Evolutionary conservation across 495 filamentous ascomycete species (phyloP).

Genomic region (Aspergillus biplanus): DNA sequence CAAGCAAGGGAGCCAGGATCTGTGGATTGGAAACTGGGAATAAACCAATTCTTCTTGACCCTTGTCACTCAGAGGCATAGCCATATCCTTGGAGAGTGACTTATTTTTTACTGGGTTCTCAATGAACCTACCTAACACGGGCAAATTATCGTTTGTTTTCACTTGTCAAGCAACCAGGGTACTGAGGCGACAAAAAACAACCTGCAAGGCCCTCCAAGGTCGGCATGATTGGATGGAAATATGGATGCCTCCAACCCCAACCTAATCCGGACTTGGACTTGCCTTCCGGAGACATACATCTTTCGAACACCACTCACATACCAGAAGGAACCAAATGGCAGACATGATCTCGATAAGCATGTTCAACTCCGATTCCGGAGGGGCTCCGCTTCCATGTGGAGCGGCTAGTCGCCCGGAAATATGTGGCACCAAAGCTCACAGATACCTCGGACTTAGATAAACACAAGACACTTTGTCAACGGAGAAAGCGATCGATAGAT

Average conservation of each 20-base stretch:
- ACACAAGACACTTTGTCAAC: neutral
- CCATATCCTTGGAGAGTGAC: too few species aligned
- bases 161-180: too few species aligned
- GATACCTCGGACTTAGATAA: neutral
- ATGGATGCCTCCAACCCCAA: neutral
- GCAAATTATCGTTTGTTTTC: too few species aligned
- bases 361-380: slow-evolving; percentile 19
- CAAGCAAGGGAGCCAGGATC: too few species aligned
- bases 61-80: too few species aligned
- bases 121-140: too few species aligned
- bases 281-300: neutral
- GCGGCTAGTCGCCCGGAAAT: neutral
- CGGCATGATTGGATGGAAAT: too few species aligned
- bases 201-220: too few species aligned
- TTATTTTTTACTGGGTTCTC: too few species aligned
- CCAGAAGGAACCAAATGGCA: neutral
- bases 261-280: neutral
- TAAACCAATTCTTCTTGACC: too few species aligned
- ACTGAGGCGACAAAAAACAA: too few species aligned
- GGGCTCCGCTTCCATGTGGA: slow-evolving; percentile 5
- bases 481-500: neutral
- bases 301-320: neutral
- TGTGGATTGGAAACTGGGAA: too few species aligned
- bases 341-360: slow-evolving; percentile 9
- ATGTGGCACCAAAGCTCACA: neutral